A percentile compares a stretch with the other conserved stretches of the same genome.
These are phyloP conservation scores for Coemansia sp. DNA, from an alignment of 192 early-diverging fungal genomes.

Conservation along the genomic window DNA sequence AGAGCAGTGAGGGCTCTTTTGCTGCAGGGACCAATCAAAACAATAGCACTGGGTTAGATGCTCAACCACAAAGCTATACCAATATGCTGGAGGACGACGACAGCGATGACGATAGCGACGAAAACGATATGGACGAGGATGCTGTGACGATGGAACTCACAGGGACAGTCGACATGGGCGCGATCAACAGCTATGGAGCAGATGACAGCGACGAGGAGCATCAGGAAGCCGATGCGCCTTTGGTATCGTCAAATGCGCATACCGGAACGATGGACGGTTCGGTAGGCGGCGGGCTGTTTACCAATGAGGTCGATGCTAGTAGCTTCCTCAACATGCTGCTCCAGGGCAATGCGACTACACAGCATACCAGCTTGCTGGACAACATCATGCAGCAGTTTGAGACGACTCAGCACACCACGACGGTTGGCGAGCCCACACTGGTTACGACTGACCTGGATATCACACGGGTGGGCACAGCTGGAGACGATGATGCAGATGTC, in stretches of 20 bases:
- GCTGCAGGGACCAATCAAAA: background rate
- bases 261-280: no score
- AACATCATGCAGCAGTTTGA: slow-evolving; percentile 43
- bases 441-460: slow-evolving; percentile 14
- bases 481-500: slow-evolving; percentile 1
- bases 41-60: slow-evolving; percentile 7
- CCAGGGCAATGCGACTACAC: slow-evolving; percentile 12
- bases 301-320: slow-evolving; percentile 15
- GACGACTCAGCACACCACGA: slow-evolving; percentile 5
- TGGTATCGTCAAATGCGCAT: no score
- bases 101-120: slow-evolving; percentile 20
- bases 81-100: slow-evolving; percentile 14
- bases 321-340: slow-evolving; percentile 36
- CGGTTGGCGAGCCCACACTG: slow-evolving; percentile 1
- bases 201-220: background rate
- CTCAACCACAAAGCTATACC: slow-evolving; percentile 16
- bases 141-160: slow-evolving; percentile 31
- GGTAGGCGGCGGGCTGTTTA: no score
- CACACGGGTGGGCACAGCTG: slow-evolving; percentile 21
- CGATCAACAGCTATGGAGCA: background rate
- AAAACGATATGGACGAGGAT: slow-evolving; percentile 15
- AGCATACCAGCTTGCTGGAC: slow-evolving; percentile 41
- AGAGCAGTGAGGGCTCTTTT: slow-evolving; percentile 39
- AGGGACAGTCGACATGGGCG: slow-evolving; percentile 21
- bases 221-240: slow-evolving; percentile 4